phyloP scores from a whole-genome alignment of 768 basidiomycete species.

The Auriscalpium microsporum region DNA sequence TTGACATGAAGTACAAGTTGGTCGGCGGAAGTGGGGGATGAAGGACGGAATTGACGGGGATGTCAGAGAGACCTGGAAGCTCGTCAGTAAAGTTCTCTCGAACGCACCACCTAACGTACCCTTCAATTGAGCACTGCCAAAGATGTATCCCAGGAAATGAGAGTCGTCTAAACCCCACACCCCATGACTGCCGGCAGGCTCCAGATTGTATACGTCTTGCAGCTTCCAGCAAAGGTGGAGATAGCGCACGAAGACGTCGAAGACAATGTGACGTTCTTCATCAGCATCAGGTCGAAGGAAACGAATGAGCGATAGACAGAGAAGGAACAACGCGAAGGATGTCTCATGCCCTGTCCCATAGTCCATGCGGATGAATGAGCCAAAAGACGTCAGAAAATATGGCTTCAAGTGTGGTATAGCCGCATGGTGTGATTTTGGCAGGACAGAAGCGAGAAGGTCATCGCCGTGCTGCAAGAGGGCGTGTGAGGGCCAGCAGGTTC shows the following conservation, averaged over 20 bases:
- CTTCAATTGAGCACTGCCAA: constrained; percentile 85
- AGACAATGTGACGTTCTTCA: constrained; percentile 52
- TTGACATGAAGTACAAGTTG: constrained; percentile 77
- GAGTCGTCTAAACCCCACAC: constrained; percentile 98
- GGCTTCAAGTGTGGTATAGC: constrained; percentile 64
- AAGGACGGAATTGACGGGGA: constrained; percentile 60
- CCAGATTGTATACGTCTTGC: constrained; percentile 83
- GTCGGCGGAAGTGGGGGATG: constrained; percentile 46
- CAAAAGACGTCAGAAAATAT: constrained; percentile 77
- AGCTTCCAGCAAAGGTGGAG: constrained; percentile 74
- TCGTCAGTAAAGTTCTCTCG: neutral
- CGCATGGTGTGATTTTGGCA: constrained; percentile 35
- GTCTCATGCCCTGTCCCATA: constrained; percentile 97
- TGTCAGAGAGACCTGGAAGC: constrained; percentile 46
- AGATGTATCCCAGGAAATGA: constrained; percentile 80
- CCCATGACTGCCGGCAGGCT: constrained; percentile 95
- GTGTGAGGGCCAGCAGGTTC: neutral
- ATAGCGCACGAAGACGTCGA: constrained; percentile 72
- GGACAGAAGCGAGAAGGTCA: constrained; percentile 37
- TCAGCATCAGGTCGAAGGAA: constrained; percentile 48
- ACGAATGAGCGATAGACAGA: constrained; percentile 61
- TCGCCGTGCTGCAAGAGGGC: constrained; percentile 39
- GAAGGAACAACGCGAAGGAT: constrained; percentile 73
- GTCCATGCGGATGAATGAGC: constrained; percentile 85
- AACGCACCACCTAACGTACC: constrained; percentile 32